phyloP scores from a whole-genome alignment of 129 eudicot genomes.

The Dittrichia graveolens region DNA sequence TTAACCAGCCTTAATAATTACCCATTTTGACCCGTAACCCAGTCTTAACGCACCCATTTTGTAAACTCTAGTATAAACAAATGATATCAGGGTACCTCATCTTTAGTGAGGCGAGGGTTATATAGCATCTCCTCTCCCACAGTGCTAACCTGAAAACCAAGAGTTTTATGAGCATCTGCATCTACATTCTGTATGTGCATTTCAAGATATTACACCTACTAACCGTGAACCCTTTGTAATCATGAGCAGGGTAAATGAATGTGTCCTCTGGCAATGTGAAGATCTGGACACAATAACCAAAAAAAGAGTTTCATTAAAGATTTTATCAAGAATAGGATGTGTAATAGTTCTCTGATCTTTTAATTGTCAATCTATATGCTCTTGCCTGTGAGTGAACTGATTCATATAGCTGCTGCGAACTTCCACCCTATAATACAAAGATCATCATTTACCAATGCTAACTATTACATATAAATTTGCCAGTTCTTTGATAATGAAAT shows the following conservation, averaged over 20 bases:
- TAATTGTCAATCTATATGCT: slow-evolving; percentile 7
- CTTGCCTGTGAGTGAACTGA: slow-evolving; percentile 97
- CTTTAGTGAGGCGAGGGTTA: slow-evolving; percentile 87
- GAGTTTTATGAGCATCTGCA: slow-evolving; percentile 25
- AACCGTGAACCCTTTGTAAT: slow-evolving; percentile 94
- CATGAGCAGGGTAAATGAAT: slow-evolving; percentile 91
- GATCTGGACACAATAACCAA: slow-evolving; percentile 48
- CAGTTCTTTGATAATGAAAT: slow-evolving; percentile 6
- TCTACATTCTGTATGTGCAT: neutral
- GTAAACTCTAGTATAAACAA: neutral
- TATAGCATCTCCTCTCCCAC: slow-evolving; percentile 91
- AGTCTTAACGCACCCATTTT: neutral
- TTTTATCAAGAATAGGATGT: slow-evolving; percentile 6
- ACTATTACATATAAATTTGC: neutral
- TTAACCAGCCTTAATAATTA: neutral
- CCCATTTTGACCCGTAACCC: neutral
- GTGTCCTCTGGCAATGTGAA: slow-evolving; percentile 90
- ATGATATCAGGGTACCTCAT: slow-evolving; percentile 54
- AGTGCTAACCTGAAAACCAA: slow-evolving; percentile 67
- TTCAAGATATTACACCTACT: slow-evolving; percentile 22
- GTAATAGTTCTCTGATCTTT: neutral
- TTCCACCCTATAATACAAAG: slow-evolving; percentile 74
- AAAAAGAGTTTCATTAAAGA: slow-evolving; percentile 4
- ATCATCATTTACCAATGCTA: slow-evolving; percentile 3
- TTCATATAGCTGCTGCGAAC: slow-evolving; percentile 76